Evolutionary conservation across 305 asterid species (phyloP).

Genomic region (Fraxinus ornus): DNA sequence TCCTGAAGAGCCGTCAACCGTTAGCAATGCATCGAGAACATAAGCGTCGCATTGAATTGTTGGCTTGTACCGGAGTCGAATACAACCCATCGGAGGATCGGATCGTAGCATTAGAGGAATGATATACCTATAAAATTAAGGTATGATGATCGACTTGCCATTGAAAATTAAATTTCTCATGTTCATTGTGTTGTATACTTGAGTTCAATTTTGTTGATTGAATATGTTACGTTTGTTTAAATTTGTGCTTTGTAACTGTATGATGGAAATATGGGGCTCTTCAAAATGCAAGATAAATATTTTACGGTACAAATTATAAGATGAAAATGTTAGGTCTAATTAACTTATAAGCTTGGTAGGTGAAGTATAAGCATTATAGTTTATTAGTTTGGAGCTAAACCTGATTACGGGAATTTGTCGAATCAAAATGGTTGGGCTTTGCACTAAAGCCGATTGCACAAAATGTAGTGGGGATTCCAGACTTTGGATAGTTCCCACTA

Average conservation of each 20-base stretch:
- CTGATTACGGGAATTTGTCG: background rate
- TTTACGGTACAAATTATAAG: background rate
- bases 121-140: too few relatives aligned
- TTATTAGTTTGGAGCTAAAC: background rate
- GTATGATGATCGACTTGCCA: background rate
- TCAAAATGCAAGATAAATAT: background rate
- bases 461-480: background rate
- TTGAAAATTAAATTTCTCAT: slow-evolving; percentile 4
- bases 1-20: too few relatives aligned
- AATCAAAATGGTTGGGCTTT: background rate
- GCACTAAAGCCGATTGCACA: background rate
- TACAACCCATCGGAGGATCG: too few relatives aligned
- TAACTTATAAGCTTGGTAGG: background rate
- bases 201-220: background rate
- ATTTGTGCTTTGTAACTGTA: background rate
- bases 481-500: background rate
- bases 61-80: too few relatives aligned
- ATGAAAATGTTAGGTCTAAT: background rate
- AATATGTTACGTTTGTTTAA: background rate
- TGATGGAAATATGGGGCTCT: background rate
- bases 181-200: background rate
- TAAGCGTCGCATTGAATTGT: too few relatives aligned
- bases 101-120: too few relatives aligned
- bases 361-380: background rate
- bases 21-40: too few relatives aligned